Base-by-base conservation (phyloP, 1,284 basidiomycete species). In the Microbotryum lychnidis-dioicae region DNA sequence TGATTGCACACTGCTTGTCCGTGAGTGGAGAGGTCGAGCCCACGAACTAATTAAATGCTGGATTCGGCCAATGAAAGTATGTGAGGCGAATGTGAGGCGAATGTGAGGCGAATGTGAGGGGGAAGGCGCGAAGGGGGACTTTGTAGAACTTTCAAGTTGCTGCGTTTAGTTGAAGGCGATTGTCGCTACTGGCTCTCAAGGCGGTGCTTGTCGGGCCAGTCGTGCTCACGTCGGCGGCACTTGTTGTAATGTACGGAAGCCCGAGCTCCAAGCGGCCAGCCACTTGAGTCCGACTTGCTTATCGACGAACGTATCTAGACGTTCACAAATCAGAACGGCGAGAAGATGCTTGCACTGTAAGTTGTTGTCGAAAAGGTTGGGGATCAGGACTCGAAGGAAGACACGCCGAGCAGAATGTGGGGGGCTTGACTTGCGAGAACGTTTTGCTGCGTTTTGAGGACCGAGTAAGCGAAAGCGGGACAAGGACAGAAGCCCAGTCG, bases 281-380 rank as follows among this genome's bases (percentile, higher is more conserved):
- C 63, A 67, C 29, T 52, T 54, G 48, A 61, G 37, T 6, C 50
- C 45, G 45, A 65, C 54, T 8, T 12, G 31, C 46, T 65, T 65
- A n/a, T 62, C 51, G 31, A 44, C 44, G 54, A 57, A 64, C 5
- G 44, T 6, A 23, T 48, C 31, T 23, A 42, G 46, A 25, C 50
- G 50, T 52, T 45, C 44, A 27, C 58, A 57, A 16, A 59, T 46
- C 45, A 47, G 21, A 37, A 56, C 59, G 29, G 66, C 66, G 27
- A 67, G 57, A 31, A 67, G 52, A 50, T 67, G 66, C 33, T 67
- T 67, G 57, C 66, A 67, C 61, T 66, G 57, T 21, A 2, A 1
- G 12, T 16, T 27, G 6, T 37, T 2, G 29, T 14, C 10, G 37
- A 14, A 2, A n/a, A 20, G 18, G 27, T 23, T 7, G n/a, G 46